Evolutionary conservation across 345 rosid genomes (phyloP), one percentile per base, ranked within the genome.

Genomic region (Schrenkiella parvula): DNA sequence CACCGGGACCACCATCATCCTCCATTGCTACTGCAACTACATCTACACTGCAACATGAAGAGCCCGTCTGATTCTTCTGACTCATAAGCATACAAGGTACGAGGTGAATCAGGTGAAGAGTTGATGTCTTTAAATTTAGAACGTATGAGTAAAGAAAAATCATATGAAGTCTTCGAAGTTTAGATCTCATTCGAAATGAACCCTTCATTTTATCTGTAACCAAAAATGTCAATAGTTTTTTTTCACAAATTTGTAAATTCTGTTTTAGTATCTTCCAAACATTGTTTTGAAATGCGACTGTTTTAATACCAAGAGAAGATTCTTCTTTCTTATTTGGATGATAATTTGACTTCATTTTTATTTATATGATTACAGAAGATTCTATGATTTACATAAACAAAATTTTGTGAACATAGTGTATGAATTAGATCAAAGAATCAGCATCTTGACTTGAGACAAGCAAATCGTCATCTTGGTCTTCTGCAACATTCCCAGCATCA

Each of bases 1-100:
- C 92, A 54, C 82, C 88, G 15, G 65, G 85, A 2, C 66, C 87
- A 82, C 28, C 87, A 82, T 55, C 78, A 50, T 6, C 73, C 47
- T 15, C 73, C 11, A 39, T 66, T 25, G 72, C 68, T 38, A 37
- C 3, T 50, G 73, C 55, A 4, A 67, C 68, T 50, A 58, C 73
- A 39, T 66, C 68, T 67, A 66, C 73, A 26, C 66, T 66, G 41
- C 39, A 65, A 9, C 25, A 41, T 29, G 78, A 59, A 28, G 68
- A 74, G 13, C 54, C 62, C 31, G 78, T 66, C 73, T 66, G 35
- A 74, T 19, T 15, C 28, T 25, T 17, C 38, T 42, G 26, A 55
- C 61, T 32, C 57, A 5, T 37, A 7, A 66, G n/a, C 59, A 31
- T 66, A 44, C 58, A 65, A 18, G 58, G 51, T 28, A 58, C 28